Conservation (phyloP, 139 green algal genomes). For the Volvox africanus region DNA sequence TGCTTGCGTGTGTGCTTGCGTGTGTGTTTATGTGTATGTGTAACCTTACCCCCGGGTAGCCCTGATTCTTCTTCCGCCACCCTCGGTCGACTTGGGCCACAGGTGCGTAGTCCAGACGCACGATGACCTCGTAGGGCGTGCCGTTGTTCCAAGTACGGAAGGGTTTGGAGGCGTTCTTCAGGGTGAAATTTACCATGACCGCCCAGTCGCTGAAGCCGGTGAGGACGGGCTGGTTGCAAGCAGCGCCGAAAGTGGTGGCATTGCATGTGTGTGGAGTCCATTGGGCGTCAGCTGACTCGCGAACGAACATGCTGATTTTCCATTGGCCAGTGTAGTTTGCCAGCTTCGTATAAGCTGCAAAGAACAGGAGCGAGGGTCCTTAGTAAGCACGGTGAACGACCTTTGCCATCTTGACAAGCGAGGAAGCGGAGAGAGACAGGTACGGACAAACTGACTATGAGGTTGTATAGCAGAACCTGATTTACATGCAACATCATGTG, state of each 20-base stretch:
- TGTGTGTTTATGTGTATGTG: background rate
- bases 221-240: slow-evolving; percentile 23
- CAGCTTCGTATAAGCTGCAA: slow-evolving; percentile 19
- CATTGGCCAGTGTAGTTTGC: slow-evolving; percentile 17
- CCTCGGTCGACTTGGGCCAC: slow-evolving; percentile 31
- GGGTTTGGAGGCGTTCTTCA: background rate
- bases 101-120: slow-evolving; percentile 39
- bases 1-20: too few species aligned
- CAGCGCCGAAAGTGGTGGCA: background rate
- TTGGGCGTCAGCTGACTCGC: background rate
- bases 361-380: background rate
- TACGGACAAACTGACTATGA: too few species aligned
- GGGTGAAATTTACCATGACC: background rate
- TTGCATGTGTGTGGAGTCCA: slow-evolving; percentile 1
- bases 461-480: too few species aligned
- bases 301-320: background rate
- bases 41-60: slow-evolving; percentile 51
- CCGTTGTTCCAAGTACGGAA: slow-evolving; percentile 28
- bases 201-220: background rate
- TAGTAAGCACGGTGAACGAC: too few species aligned
- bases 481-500: background rate
- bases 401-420: too few species aligned
- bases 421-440: too few species aligned
- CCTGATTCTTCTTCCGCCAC: slow-evolving; percentile 63
- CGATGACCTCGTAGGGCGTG: background rate